These are phyloP conservation scores for Aspergillus puulaauensis DNA, from an alignment of 2,329 filamentous ascomycete species.

Conservation along the genomic window DNA sequence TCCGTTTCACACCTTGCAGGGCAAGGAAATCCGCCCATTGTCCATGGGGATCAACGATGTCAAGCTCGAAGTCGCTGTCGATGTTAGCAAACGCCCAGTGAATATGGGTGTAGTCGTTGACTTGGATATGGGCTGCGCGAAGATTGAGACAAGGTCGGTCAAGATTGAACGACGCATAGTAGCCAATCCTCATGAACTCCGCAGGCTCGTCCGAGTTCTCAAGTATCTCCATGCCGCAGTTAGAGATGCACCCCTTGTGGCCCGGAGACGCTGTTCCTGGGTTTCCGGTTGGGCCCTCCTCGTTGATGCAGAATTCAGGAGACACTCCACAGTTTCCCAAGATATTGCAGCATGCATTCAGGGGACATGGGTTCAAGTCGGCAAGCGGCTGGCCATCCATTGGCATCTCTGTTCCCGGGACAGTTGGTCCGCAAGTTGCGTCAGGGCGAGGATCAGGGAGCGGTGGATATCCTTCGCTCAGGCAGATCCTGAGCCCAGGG, in stretches of 20 bases:
- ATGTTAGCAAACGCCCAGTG: constrained; percentile 42
- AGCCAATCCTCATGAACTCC: constrained; percentile 27
- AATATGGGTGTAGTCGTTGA: constrained; percentile 31
- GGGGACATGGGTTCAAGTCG: constrained; percentile 48
- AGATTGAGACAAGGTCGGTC: constrained; percentile 33
- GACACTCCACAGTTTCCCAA: constrained; percentile 51
- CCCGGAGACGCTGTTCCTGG: constrained; percentile 39
- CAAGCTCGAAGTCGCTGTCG: constrained; percentile 30
- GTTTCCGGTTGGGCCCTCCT: constrained; percentile 25
- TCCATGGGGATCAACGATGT: constrained; percentile 21
- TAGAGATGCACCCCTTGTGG: constrained; percentile 43
- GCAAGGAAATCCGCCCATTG: constrained; percentile 32
- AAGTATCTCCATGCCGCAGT: constrained; percentile 42
- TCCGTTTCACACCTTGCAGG: constrained; percentile 17
- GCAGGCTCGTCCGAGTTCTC: constrained; percentile 20
- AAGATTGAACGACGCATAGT: constrained; percentile 34
- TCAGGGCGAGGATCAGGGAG: constrained; percentile 40
- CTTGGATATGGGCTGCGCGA: constrained; percentile 20
- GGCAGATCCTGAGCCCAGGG: constrained; percentile 36
- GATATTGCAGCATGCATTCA: constrained; percentile 45
- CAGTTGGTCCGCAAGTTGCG: constrained; percentile 48
- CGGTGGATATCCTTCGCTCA: constrained; percentile 42
- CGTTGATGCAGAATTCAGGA: constrained; percentile 43
- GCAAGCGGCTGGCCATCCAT: constrained; percentile 30
- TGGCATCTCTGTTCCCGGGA: constrained; percentile 38